Base-by-base conservation (phyloP, 805 yeast species). In the Yamadazyma insecticola region DNA sequence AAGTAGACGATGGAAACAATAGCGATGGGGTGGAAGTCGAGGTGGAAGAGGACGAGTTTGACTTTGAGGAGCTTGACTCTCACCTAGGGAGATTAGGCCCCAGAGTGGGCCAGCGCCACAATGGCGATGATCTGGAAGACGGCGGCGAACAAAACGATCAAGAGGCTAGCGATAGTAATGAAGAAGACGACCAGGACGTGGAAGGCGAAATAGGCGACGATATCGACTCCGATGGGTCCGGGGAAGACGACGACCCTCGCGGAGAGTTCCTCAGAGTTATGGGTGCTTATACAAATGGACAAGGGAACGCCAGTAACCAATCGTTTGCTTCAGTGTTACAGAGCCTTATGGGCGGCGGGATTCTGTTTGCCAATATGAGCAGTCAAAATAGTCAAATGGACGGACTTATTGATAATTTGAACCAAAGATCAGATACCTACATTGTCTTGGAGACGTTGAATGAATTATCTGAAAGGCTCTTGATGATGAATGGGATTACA, bases 401-500 rank as follows among this genome's bases (percentile, higher is more conserved):
- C 22, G 42, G 46, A 4, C 46, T 72, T 18, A 49, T 70, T 2
- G 47, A 54, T 10, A 64, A 61, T 22, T 47, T 74, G 22, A 51
- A 51, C 21, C 63, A 60, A 26, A 57, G 70, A 10, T 77, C 71
- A 2, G 84, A 81, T 45, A 69, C 86, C 0, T 81, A 65, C 45
- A 40, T 78, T 13, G 67, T 82, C 2, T 51, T 79, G 45, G 89
- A 81, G 46, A 72, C 79, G 2, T 55, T 83, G 30, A 78, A 72
- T 40, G 85, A 81, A 47, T 52, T 84, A 13, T 72, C 81, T 16
- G 84, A 77, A 40, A 57, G 74, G 29, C 47, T 84, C 7, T 58
- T 84, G 31, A 78, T 83, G 88, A 74, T 78, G 75, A 78, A 78
- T 36, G 74, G 71, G 4, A 47, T 77, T 13, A 55, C 75, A 4